Conservation (phyloP, 169 alveolate genomes). For the Cyclospora cayetanensis region DNA sequence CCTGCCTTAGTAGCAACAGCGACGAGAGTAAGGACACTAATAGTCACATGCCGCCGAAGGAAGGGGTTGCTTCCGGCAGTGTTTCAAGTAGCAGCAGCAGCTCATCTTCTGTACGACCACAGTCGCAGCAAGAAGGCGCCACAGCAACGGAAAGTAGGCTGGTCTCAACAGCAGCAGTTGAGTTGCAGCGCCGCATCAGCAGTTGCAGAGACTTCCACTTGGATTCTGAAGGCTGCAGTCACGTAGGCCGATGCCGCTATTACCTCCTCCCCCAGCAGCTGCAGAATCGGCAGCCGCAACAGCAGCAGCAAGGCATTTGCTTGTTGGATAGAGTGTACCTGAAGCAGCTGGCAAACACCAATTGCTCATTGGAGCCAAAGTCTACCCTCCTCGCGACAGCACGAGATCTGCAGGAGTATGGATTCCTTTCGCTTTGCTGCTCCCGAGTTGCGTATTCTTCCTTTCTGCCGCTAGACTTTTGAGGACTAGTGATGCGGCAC, state of each 20-base stretch:
- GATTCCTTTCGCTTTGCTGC: not conserved
- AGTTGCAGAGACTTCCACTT: not conserved
- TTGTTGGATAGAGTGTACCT: not conserved
- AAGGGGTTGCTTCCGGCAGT: not conserved
- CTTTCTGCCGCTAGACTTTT: not conserved
- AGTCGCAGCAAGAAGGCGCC: not conserved
- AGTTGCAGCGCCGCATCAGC: conserved; percentile 27
- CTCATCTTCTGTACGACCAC: not conserved
- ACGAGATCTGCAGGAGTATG: not conserved
- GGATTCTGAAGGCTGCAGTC: not conserved
- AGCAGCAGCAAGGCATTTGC: not conserved
- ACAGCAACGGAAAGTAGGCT: not conserved
- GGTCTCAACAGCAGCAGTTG: not conserved
- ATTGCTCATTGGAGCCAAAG: conserved; percentile 15
- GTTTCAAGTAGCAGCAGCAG: not conserved
- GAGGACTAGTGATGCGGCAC: not conserved
- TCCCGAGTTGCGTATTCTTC: not conserved
- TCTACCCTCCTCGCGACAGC: not conserved
- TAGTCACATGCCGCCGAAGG: not conserved
- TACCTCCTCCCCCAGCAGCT: not conserved
- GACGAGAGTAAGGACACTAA: not conserved
- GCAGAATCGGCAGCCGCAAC: not conserved
- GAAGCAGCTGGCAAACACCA: not conserved
- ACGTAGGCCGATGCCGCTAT: not conserved
- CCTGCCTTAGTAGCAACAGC: not conserved